Percentiles rank a stretch among this genome's conserved stretches.
These are phyloP conservation scores for Afroboletus lepidellus DNA, from an alignment of 1,284 basidiomycete genomes.

Conservation along the genomic window DNA sequence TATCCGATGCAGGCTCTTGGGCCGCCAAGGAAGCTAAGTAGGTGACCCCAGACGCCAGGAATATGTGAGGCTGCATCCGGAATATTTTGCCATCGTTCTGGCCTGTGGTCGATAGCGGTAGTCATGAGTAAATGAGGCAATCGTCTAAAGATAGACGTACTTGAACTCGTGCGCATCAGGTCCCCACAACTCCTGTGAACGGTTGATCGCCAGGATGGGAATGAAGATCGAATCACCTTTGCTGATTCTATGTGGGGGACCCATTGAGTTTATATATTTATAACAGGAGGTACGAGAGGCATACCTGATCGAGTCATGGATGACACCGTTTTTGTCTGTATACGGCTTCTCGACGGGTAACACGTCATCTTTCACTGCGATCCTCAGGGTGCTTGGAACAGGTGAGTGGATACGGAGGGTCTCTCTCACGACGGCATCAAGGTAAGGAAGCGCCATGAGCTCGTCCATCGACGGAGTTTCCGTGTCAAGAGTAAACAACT, in stretches of 20 bases:
- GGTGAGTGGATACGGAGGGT: conserved; percentile 65
- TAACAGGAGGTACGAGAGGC: too few species aligned
- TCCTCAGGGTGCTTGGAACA: conserved; percentile 53
- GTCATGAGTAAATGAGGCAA: background rate
- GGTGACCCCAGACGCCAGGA: conserved; percentile 41
- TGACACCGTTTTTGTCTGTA: conserved; percentile 41
- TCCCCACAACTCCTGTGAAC: conserved; percentile 44
- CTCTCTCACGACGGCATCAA: conserved; percentile 69
- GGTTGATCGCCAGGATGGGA: conserved; percentile 42
- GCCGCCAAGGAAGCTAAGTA: conserved; percentile 50
- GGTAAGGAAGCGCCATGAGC: conserved; percentile 56
- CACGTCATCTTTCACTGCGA: conserved; percentile 52
- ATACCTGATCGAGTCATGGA: conserved; percentile 31
- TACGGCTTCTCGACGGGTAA: conserved; percentile 53
- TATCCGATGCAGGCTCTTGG: conserved; percentile 68
- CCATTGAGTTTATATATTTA: background rate
- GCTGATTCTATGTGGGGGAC: conserved; percentile 30
- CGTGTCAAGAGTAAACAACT: conserved; percentile 50
- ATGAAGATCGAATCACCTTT: conserved; percentile 41
- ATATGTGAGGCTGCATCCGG: conserved; percentile 46
- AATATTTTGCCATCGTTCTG: conserved; percentile 56
- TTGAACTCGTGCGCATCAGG: conserved; percentile 41
- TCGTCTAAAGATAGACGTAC: conserved; percentile 1
- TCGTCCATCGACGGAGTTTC: conserved; percentile 63
- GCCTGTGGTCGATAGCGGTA: conserved; percentile 37